phyloP scores from a whole-genome alignment of 192 early-diverging fungal genomes.

The Pilobolus umbonatus region DNA sequence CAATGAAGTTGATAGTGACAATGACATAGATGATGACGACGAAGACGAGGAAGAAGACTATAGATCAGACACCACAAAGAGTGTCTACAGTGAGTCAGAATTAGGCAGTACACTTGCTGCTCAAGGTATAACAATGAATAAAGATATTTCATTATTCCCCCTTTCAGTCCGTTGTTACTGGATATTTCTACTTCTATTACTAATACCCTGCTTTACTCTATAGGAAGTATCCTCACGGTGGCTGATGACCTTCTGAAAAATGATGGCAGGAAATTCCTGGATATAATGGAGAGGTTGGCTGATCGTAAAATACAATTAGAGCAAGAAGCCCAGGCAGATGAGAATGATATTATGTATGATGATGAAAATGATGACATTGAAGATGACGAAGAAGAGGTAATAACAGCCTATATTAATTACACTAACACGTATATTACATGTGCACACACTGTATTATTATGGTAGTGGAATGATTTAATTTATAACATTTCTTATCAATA shows the following conservation, averaged over 20 bases:
- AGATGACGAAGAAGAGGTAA: conserved; percentile 52
- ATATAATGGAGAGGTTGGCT: conserved; percentile 96
- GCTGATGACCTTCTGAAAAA: conserved; percentile 88
- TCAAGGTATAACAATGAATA: too few relatives aligned
- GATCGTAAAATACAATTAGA: conserved; percentile 81
- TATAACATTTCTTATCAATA: too few relatives aligned
- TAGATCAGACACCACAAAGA: neutral
- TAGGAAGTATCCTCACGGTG: conserved; percentile 61
- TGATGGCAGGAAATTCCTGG: conserved; percentile 92
- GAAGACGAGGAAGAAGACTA: conserved; percentile 51
- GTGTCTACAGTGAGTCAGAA: neutral
- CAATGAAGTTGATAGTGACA: conserved; percentile 39
- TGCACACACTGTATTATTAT: too few relatives aligned
- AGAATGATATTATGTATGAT: neutral
- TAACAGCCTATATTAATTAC: neutral
- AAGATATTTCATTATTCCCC: too few relatives aligned
- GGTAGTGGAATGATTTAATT: too few relatives aligned
- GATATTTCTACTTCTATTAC: too few relatives aligned
- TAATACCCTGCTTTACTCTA: neutral
- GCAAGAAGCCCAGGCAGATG: conserved; percentile 33
- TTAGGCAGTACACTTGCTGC: neutral
- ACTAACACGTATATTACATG: too few relatives aligned
- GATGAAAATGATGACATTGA: conserved; percentile 44
- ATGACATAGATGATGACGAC: conserved; percentile 41
- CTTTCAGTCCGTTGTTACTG: too few relatives aligned